phyloP scores from a whole-genome alignment of 2,329 filamentous ascomycete genomes.

The Neonectria magnoliae region DNA sequence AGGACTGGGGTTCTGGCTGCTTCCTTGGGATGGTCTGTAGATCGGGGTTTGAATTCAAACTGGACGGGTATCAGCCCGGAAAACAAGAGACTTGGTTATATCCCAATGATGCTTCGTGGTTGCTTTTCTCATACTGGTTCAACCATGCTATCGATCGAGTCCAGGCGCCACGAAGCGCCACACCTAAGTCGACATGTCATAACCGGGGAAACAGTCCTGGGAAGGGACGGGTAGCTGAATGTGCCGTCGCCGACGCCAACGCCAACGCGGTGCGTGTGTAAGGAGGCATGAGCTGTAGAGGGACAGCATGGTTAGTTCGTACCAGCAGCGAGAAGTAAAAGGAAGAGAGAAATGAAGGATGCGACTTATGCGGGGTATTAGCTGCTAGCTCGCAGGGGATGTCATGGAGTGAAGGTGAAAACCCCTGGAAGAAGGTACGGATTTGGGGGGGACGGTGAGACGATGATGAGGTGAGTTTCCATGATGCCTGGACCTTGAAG shows the following conservation, averaged over 20 bases:
- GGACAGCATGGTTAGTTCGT: background rate
- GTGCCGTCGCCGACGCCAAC: conserved; percentile 8
- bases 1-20: background rate
- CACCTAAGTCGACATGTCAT: background rate
- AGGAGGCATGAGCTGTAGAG: background rate
- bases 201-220: background rate
- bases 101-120: background rate
- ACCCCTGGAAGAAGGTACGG: conserved; percentile 1
- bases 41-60: background rate
- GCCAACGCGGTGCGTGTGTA: conserved; percentile 14
- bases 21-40: background rate
- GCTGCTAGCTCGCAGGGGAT: background rate
- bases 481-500: background rate
- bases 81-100: background rate
- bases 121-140: background rate
- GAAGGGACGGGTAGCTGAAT: conserved; percentile 1
- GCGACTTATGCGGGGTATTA: background rate
- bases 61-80: background rate
- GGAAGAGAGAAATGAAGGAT: background rate
- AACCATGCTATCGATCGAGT: conserved; percentile 1
- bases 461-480: conserved; percentile 2
- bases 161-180: conserved; percentile 1
- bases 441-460: background rate
- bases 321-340: background rate
- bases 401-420: background rate